A percentile compares a stretch with the other conserved stretches of the same genome.
Conservation (phyloP, 768 basidiomycete genomes). For the Suillus brevipes region DNA sequence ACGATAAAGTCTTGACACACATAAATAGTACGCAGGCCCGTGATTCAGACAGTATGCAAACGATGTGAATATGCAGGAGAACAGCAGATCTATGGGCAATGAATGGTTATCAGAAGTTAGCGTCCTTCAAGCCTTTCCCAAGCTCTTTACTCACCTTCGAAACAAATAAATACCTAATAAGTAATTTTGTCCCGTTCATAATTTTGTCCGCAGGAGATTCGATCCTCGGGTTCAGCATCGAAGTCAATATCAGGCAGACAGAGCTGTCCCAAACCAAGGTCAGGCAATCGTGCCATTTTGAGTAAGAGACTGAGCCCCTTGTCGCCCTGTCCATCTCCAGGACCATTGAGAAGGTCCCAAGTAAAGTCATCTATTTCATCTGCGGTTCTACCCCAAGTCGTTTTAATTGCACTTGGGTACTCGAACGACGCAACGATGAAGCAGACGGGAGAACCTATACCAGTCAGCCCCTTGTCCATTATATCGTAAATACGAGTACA, state of each 20-base stretch:
- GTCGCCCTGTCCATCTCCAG: constrained; percentile 36
- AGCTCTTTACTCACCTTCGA: neutral
- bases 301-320: constrained; percentile 61
- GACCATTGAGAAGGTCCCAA: constrained; percentile 59
- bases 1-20: neutral
- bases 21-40: constrained; percentile 1
- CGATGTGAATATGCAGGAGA: neutral
- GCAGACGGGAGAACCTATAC: constrained; percentile 72
- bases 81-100: neutral
- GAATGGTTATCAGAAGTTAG: neutral
- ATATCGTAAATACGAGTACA: constrained; percentile 26
- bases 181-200: constrained; percentile 1
- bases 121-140: neutral
- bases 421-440: constrained; percentile 71
- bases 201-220: neutral
- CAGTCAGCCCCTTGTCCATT: constrained; percentile 7
- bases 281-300: constrained; percentile 73
- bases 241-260: constrained; percentile 34
- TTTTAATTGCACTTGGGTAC: constrained; percentile 61
- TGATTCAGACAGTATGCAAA: neutral
- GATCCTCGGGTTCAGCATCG: constrained; percentile 19
- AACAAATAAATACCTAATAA: neutral
- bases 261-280: constrained; percentile 71
- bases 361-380: constrained; percentile 68
- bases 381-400: constrained; percentile 66